phyloP scores from a whole-genome alignment of 768 basidiomycete species.

The Pleurotus citrinopileatus region DNA sequence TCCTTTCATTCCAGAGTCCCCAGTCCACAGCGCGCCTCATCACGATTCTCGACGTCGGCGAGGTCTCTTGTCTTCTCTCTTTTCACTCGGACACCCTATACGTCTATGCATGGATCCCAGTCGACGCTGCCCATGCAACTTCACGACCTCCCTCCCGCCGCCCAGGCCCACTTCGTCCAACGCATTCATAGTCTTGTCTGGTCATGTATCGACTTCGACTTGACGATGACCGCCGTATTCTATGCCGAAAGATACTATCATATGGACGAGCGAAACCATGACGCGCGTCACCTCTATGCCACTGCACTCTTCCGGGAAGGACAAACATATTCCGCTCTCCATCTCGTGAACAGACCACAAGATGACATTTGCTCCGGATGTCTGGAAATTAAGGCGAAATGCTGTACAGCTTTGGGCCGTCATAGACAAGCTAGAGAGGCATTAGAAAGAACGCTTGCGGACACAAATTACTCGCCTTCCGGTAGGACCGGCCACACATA shows the following conservation, averaged over 20 bases:
- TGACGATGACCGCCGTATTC: conserved; percentile 79
- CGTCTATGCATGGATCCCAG: conserved; percentile 46
- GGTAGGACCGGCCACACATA: conserved; percentile 39
- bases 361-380: conserved; percentile 71
- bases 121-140: not conserved
- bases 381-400: conserved; percentile 74
- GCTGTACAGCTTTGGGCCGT: conserved; percentile 68
- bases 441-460: conserved; percentile 58
- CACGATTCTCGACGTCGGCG: not conserved
- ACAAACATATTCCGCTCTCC: conserved; percentile 73
- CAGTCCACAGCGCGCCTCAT: not conserved
- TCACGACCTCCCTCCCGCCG: conserved; percentile 41
- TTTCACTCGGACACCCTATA: not conserved
- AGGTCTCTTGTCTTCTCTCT: not conserved
- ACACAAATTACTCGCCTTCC: conserved; percentile 49
- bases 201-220: conserved; percentile 81
- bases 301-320: conserved; percentile 66
- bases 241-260: conserved; percentile 84
- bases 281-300: conserved; percentile 84
- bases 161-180: conserved; percentile 57
- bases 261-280: conserved; percentile 68
- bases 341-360: conserved; percentile 61
- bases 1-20: not conserved
- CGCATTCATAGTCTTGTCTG: conserved; percentile 75
- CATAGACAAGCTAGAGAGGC: conserved; percentile 76